Evolutionary conservation across 345 rosid genomes (phyloP).

Genomic region (Geranium rotundifolium): DNA sequence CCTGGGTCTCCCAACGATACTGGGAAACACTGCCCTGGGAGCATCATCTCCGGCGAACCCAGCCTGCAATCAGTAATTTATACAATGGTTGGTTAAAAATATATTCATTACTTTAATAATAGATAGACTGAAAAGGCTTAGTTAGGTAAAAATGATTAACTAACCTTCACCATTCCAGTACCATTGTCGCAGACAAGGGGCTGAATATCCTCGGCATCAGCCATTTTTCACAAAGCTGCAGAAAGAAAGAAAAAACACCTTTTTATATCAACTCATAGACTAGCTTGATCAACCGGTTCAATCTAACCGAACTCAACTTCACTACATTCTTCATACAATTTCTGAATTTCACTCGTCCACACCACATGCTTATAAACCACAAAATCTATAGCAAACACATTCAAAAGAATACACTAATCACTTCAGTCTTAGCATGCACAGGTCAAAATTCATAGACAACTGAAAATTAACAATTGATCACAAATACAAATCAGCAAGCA

Average conservation of each 20-base stretch:
- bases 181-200: constrained; percentile 75
- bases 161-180: constrained; percentile 68
- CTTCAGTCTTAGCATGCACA: too few species aligned
- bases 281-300: background rate
- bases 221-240: constrained; percentile 47
- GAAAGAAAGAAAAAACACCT: background rate
- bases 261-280: too few species aligned
- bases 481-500: too few species aligned
- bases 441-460: too few species aligned
- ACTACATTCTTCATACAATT: too few species aligned
- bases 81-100: background rate
- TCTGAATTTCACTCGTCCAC: too few species aligned
- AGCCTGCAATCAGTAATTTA: constrained; percentile 13
- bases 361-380: too few species aligned
- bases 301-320: too few species aligned
- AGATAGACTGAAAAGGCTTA: background rate
- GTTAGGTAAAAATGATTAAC: background rate
- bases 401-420: too few species aligned
- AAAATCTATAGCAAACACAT: too few species aligned
- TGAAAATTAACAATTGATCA: too few species aligned
- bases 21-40: constrained; percentile 41
- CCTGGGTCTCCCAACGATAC: constrained; percentile 37
- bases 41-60: constrained; percentile 47
- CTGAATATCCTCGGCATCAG: constrained; percentile 85
- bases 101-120: background rate